phyloP scores from a whole-genome alignment of 495 filamentous ascomycete genomes.

The Hyaloscypha bicolor region DNA sequence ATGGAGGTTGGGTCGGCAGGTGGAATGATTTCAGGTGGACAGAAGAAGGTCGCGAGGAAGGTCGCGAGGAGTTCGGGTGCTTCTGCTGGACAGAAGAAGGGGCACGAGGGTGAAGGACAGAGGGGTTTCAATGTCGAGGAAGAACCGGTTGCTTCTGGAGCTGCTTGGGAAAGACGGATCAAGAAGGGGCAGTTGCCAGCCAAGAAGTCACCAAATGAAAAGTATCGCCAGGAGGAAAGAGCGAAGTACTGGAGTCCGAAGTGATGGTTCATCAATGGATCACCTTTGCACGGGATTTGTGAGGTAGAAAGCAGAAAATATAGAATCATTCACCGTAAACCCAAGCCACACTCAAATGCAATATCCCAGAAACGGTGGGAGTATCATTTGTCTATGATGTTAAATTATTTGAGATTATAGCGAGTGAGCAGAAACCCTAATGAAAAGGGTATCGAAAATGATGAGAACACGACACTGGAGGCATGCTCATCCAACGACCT shows the following conservation, averaged over 20 bases:
- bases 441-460: no score
- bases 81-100: no score
- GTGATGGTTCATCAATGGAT: no score
- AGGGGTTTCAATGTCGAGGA: no score
- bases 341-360: background rate
- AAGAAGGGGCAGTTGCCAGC: background rate
- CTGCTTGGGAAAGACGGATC: background rate
- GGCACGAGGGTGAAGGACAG: no score
- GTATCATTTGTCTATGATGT: no score
- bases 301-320: background rate
- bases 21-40: background rate
- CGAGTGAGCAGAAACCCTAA: no score
- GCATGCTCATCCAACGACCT: no score
- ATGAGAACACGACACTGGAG: no score
- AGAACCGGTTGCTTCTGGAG: no score
- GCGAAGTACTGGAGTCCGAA: background rate
- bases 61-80: background rate
- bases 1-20: background rate
- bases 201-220: background rate
- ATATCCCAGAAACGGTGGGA: background rate
- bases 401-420: no score
- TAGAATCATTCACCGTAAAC: background rate
- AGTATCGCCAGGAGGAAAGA: background rate
- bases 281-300: background rate
- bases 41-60: no score